These are phyloP conservation scores for Monoraphidium neglectum DNA, from an alignment of 139 green algal species.

Conservation along the genomic window DNA sequence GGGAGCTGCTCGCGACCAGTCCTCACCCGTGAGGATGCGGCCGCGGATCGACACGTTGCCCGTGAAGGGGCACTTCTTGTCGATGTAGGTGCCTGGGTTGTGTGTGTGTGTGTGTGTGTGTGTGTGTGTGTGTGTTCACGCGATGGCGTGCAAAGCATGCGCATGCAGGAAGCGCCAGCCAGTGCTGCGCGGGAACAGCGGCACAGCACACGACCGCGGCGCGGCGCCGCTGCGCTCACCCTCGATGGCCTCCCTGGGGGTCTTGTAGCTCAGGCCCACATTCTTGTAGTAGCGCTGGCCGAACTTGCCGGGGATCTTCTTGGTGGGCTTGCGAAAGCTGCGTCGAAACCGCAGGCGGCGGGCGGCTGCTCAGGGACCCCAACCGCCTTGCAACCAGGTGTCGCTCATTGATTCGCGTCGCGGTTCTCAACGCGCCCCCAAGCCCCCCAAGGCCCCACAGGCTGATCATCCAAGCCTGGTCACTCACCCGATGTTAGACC, in stretches of 20 bases:
- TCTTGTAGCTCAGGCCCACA: conserved; percentile 98
- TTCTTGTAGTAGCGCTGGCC: conserved; percentile 93
- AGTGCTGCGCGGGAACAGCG: too few species aligned
- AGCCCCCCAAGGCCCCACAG: too few species aligned
- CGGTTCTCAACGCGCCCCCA: too few species aligned
- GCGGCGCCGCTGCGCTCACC: conserved; percentile 61
- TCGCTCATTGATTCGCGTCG: too few species aligned
- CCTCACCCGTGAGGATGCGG: conserved; percentile 89
- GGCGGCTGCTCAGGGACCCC: too few species aligned
- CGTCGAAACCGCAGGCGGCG: not conserved
- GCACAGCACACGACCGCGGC: too few species aligned
- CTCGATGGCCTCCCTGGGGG: conserved; percentile 97
- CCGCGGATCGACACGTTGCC: conserved; percentile 97
- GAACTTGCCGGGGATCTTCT: conserved; percentile 86
- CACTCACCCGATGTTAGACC: conserved; percentile 79
- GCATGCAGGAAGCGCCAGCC: not conserved
- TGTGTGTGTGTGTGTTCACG: not conserved
- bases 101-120: not conserved
- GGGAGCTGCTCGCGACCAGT: not conserved
- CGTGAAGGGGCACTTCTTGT: conserved; percentile 99
- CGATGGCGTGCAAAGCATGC: not conserved
- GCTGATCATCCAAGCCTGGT: too few species aligned
- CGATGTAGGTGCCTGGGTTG: conserved; percentile 98
- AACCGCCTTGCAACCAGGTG: too few species aligned
- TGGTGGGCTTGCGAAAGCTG: conserved; percentile 72